Conservation (phyloP, 2,329 filamentous ascomycete genomes). For the Aspergillus intermedius region DNA sequence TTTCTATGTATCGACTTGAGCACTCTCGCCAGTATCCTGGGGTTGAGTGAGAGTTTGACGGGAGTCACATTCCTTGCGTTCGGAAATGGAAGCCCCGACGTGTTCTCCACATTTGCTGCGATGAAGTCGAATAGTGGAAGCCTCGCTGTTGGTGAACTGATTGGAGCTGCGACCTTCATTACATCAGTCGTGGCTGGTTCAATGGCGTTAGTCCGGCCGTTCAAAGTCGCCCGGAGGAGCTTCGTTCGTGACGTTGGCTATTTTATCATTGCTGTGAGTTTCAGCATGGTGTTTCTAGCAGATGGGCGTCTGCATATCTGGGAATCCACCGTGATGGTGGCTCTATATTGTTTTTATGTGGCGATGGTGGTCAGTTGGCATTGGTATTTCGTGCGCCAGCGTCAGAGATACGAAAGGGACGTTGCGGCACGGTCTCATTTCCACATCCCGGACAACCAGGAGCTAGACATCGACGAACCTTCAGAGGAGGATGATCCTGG, state of each 20-base stretch:
- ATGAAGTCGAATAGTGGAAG: slow-evolving; percentile 97
- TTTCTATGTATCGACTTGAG: slow-evolving; percentile 97
- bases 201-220: slow-evolving; percentile 95
- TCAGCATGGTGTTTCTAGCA: slow-evolving; percentile 79
- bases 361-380: slow-evolving; percentile 84
- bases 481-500: slow-evolving; percentile 51
- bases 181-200: slow-evolving; percentile 92
- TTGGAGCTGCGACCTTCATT: slow-evolving; percentile 93
- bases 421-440: slow-evolving; percentile 69
- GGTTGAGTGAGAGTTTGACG: slow-evolving; percentile 91
- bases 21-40: slow-evolving; percentile 81
- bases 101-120: slow-evolving; percentile 96
- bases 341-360: slow-evolving; percentile 86
- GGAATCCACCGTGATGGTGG: slow-evolving; percentile 89
- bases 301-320: slow-evolving; percentile 79
- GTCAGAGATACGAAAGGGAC: slow-evolving; percentile 57
- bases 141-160: slow-evolving; percentile 88
- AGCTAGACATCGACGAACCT: slow-evolving; percentile 50
- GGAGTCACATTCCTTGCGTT: slow-evolving; percentile 96
- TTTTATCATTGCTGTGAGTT: slow-evolving; percentile 78
- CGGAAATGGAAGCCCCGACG: slow-evolving; percentile 94
- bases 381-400: slow-evolving; percentile 66
- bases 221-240: slow-evolving; percentile 79
- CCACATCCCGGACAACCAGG: slow-evolving; percentile 54
- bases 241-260: slow-evolving; percentile 90